phyloP scores from a whole-genome alignment of 2,329 filamentous ascomycete species.

The Talaromyces piceae region DNA sequence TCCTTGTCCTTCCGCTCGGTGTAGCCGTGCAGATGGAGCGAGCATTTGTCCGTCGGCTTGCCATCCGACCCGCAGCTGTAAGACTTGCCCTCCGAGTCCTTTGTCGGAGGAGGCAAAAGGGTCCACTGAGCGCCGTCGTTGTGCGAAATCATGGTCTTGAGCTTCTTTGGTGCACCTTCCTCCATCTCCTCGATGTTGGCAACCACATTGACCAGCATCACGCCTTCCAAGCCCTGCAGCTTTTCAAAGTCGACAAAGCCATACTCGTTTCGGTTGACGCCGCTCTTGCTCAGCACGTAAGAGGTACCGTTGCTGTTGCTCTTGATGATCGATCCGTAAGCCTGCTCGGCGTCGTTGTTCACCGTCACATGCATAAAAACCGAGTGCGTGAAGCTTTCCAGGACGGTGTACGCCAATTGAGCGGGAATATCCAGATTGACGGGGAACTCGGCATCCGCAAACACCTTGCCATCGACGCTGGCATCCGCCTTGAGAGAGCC shows the following conservation, averaged over 20 bases:
- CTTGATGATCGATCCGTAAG: slow-evolving; percentile 86
- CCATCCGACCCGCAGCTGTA: slow-evolving; percentile 61
- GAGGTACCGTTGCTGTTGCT: slow-evolving; percentile 97
- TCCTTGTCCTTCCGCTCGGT: slow-evolving; percentile 77
- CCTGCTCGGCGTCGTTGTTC: slow-evolving; percentile 54
- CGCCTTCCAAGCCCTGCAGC: slow-evolving; percentile 84
- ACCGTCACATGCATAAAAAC: slow-evolving; percentile 90
- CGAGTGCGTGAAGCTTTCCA: slow-evolving; percentile 91
- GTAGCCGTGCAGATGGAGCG: slow-evolving; percentile 89
- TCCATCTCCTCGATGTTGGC: slow-evolving; percentile 61
- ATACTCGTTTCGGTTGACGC: slow-evolving; percentile 68
- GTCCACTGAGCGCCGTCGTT: slow-evolving; percentile 91
- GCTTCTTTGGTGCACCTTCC: slow-evolving; percentile 62
- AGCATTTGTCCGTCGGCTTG: slow-evolving; percentile 69
- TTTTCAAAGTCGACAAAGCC: slow-evolving; percentile 96
- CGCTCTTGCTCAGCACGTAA: slow-evolving; percentile 74
- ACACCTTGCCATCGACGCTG: slow-evolving; percentile 75
- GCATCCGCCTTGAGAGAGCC: slow-evolving; percentile 68
- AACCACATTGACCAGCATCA: slow-evolving; percentile 79
- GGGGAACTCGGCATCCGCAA: slow-evolving; percentile 79
- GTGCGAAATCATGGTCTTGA: slow-evolving; percentile 89
- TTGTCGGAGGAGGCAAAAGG: slow-evolving; percentile 62
- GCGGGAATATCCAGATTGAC: slow-evolving; percentile 71
- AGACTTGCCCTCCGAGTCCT: slow-evolving; percentile 62
- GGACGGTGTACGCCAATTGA: slow-evolving; percentile 79